phyloP scores from a whole-genome alignment of 305 asterid species.

The Coffea humblotiana region DNA sequence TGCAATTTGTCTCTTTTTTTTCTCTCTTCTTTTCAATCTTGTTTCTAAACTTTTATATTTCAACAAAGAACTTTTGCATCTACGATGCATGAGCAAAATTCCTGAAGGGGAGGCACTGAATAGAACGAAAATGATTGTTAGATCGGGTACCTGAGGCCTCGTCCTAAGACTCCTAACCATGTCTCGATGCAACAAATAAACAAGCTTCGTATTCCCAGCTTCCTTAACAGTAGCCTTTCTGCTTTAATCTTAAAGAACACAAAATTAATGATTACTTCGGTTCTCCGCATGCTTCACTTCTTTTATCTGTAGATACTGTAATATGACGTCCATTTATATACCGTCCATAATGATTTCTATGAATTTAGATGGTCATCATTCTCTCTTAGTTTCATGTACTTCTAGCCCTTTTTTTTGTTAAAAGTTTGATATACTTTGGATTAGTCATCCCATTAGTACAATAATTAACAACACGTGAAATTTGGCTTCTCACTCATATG shows the following conservation, averaged over 20 bases:
- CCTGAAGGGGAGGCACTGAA: neutral
- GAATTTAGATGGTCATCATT: neutral
- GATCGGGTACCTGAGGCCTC: neutral
- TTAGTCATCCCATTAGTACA: constrained; percentile 9
- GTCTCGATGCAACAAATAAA: neutral
- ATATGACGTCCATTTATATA: neutral
- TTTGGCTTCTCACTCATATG: constrained; percentile 1
- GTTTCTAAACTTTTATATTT: neutral
- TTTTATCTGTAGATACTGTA: neutral
- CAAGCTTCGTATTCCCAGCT: constrained; percentile 15
- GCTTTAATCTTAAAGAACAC: constrained; percentile 18
- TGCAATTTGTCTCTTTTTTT: neutral
- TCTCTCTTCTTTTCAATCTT: neutral
- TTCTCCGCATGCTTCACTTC: constrained; percentile 31
- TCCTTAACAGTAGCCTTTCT: constrained; percentile 18
- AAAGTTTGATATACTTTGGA: neutral
- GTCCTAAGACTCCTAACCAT: neutral
- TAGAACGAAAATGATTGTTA: neutral
- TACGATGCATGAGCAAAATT: neutral
- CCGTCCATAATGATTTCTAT: neutral
- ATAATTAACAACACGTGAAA: constrained; percentile 8
- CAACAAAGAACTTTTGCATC: neutral
- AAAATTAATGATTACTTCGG: constrained; percentile 20
- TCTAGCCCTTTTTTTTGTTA: neutral
- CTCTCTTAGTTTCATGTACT: constrained; percentile 5